Evolutionary conservation across 176 grass and related monocot genomes (phyloP).

Genomic region (Avena sativa): DNA sequence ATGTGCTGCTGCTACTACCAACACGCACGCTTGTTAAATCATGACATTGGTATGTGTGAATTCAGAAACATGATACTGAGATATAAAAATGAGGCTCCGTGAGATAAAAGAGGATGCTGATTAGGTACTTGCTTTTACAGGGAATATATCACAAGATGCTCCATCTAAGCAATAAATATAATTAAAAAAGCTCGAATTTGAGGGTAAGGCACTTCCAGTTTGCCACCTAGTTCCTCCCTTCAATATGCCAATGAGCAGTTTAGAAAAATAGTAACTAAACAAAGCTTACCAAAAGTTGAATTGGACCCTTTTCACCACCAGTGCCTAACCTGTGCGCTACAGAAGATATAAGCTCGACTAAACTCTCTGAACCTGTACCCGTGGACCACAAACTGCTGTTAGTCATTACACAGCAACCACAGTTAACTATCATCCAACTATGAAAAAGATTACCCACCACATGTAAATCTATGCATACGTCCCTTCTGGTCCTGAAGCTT

Average conservation of each 20-base stretch:
- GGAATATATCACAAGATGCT: conserved; percentile 4
- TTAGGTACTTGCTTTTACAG: background rate
- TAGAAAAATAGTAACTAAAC: conserved; percentile 18
- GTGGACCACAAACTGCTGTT: conserved; percentile 31
- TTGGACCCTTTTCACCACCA: conserved; percentile 42
- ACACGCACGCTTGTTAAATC: background rate
- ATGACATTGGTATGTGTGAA: background rate
- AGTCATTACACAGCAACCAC: conserved; percentile 12
- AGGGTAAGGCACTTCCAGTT: conserved; percentile 26
- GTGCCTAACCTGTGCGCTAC: conserved; percentile 66
- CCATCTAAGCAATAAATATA: background rate
- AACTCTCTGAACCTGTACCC: conserved; percentile 64
- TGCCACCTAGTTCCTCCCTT: background rate
- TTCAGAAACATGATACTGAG: background rate
- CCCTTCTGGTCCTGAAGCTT: conserved; percentile 80
- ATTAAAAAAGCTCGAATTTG: background rate
- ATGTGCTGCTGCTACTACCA: background rate
- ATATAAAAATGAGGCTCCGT: conserved; percentile 6
- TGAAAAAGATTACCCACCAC: conserved; percentile 62
- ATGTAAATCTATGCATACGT: conserved; percentile 87
- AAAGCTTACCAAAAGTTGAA: conserved; percentile 84
- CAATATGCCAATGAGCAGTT: background rate
- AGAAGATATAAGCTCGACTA: conserved; percentile 66
- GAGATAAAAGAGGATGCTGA: background rate
- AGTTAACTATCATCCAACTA: conserved; percentile 32